Conservation (phyloP, 176 grass and related monocot genomes). For the Eragrostis nindensis region DNA sequence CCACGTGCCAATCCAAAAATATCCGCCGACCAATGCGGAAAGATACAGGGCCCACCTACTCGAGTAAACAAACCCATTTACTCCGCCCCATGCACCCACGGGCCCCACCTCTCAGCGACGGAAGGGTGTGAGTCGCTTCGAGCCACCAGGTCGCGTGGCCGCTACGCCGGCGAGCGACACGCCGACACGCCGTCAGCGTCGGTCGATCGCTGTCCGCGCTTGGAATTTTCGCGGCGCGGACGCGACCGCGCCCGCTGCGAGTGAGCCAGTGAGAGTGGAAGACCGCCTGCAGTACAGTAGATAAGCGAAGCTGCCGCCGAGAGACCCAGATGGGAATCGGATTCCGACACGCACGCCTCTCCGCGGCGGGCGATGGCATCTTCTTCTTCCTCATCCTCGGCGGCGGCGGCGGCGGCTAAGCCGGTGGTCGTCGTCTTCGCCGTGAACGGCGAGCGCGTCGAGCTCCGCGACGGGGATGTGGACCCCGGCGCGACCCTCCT, state of each 20-base stretch:
- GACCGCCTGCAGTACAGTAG: neutral
- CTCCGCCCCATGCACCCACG: neutral
- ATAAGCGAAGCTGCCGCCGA: constrained; percentile 11
- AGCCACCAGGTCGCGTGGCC: neutral
- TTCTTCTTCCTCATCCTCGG: neutral
- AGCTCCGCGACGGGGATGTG: constrained; percentile 41
- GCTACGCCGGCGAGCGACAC: constrained; percentile 1
- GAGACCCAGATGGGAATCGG: constrained; percentile 35
- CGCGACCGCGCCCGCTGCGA: too few relatives aligned
- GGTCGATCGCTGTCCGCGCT: neutral
- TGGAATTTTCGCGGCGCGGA: constrained; percentile 29
- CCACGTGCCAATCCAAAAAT: neutral
- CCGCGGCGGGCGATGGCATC: constrained; percentile 23
- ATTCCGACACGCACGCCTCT: constrained; percentile 22
- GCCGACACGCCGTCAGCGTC: neutral
- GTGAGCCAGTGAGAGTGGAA: neutral
- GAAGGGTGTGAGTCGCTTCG: neutral
- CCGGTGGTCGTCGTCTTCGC: constrained; percentile 50
- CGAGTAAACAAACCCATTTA: neutral
- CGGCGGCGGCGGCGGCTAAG: neutral
- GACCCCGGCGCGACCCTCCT: constrained; percentile 61
- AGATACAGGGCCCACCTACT: too few relatives aligned
- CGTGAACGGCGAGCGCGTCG: constrained; percentile 73
- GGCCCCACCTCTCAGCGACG: neutral
- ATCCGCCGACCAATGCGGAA: neutral